A percentile compares a stretch with the other conserved stretches of the same genome.
These are phyloP conservation scores for Xerophyta viscosa DNA, from an alignment of 106 monocot genomes.

Conservation along the genomic window DNA sequence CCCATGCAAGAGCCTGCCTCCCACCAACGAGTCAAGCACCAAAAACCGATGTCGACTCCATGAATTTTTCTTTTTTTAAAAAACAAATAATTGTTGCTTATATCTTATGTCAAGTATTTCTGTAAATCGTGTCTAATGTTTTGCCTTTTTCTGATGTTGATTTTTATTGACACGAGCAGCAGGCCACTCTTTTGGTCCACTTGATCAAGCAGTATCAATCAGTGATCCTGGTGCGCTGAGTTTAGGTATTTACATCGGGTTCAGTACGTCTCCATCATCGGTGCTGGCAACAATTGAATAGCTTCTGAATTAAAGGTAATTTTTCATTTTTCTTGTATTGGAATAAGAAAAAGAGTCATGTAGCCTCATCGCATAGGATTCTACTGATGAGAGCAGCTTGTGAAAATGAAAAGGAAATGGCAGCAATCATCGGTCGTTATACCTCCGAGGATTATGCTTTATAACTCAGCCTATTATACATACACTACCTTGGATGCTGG, in stretches of 20 bases:
- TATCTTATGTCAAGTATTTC: neutral
- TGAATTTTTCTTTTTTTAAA: neutral
- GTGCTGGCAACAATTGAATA: neutral
- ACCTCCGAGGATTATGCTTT: neutral
- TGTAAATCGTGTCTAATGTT: neutral
- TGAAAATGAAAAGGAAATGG: neutral
- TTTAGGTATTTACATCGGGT: neutral
- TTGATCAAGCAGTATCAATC: no score
- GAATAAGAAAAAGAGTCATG: no score
- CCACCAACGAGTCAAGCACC: slow-evolving; percentile 1
- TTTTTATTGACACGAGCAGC: neutral
- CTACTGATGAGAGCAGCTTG: neutral
- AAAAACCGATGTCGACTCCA: neutral
- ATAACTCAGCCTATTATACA: no score
- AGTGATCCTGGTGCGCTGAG: no score
- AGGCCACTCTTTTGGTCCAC: slow-evolving; percentile 4
- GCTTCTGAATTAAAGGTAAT: neutral
- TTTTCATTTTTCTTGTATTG: no score
- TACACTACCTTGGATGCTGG: neutral
- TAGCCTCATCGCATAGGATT: no score
- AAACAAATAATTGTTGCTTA: no score
- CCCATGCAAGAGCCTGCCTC: slow-evolving; percentile 1
- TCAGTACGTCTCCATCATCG: neutral
- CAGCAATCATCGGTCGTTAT: neutral
- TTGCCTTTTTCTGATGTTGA: slow-evolving; percentile 8